These are phyloP conservation scores for Fusarium paranaense DNA, from an alignment of 2,329 filamentous ascomycete species.

Conservation along the genomic window DNA sequence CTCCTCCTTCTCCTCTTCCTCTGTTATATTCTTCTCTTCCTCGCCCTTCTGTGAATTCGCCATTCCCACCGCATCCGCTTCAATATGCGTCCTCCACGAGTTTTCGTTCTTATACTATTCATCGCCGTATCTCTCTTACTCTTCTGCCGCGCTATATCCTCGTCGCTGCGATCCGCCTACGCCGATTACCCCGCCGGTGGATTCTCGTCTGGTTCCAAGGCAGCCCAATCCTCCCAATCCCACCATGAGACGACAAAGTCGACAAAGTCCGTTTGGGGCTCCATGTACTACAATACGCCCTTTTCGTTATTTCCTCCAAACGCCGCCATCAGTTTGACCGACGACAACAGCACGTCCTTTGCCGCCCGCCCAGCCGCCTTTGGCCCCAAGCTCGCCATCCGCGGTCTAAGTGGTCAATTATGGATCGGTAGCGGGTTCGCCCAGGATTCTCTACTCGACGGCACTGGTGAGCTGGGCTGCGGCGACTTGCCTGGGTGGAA, in stretches of 20 bases:
- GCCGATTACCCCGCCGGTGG: conserved; percentile 45
- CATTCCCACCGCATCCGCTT: conserved; percentile 21
- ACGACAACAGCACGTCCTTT: conserved; percentile 98
- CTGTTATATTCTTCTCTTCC: conserved; percentile 6
- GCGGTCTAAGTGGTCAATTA: conserved; percentile 86
- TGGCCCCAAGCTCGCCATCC: conserved; percentile 79
- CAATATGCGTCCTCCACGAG: conserved; percentile 66
- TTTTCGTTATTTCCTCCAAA: conserved; percentile 94
- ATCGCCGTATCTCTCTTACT: conserved; percentile 66
- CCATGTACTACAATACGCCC: conserved; percentile 79
- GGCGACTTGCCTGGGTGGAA: conserved; percentile 94
- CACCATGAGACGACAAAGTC: conserved; percentile 23
- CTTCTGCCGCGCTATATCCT: conserved; percentile 63
- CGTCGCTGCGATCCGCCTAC: conserved; percentile 47
- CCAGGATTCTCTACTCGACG: conserved; percentile 74
- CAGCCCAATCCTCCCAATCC: conserved; percentile 21
- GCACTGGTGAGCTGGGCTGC: conserved; percentile 90
- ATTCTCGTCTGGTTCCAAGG: conserved; percentile 34
- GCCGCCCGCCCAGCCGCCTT: conserved; percentile 93
- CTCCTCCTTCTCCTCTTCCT: conserved; percentile 13
- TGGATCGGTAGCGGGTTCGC: conserved; percentile 95
- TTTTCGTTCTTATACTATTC: conserved; percentile 66
- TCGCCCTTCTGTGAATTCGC: conserved; percentile 6
- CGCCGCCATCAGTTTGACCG: conserved; percentile 93
- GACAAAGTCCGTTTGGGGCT: conserved; percentile 49